These are phyloP conservation scores for Recurvomyces mirabilis DNA, from an alignment of 495 filamentous ascomycete species.

Conservation along the genomic window DNA sequence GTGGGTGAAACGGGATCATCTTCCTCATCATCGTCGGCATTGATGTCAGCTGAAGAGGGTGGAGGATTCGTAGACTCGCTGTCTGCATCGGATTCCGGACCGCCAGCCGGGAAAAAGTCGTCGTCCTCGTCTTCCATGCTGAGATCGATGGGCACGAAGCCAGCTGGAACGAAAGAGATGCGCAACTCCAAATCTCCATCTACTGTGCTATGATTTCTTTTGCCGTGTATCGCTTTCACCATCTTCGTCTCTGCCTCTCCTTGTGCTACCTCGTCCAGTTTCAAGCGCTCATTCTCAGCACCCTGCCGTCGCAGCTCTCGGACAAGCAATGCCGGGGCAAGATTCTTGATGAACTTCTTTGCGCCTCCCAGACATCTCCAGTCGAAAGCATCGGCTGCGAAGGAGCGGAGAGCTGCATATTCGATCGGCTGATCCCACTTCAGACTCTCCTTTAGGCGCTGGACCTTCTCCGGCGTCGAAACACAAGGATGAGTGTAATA, in stretches of 20 bases:
- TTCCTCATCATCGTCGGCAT: constrained; percentile 18
- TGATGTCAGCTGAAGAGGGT: not conserved
- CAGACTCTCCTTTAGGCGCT: constrained; percentile 43
- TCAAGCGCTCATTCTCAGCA: not conserved
- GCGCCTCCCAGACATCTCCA: constrained; percentile 73
- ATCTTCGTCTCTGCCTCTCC: constrained; percentile 39
- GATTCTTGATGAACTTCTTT: constrained; percentile 67
- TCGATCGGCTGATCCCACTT: constrained; percentile 58
- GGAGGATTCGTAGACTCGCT: constrained; percentile 16
- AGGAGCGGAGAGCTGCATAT: constrained; percentile 53
- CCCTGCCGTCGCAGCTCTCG: constrained; percentile 43
- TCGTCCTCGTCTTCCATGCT: constrained; percentile 38
- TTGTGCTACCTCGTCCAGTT: constrained; percentile 32
- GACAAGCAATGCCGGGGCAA: constrained; percentile 68
- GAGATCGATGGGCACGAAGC: constrained; percentile 68
- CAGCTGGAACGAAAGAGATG: constrained; percentile 60
- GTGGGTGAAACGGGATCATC: constrained; percentile 24
- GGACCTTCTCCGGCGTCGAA: constrained; percentile 50
- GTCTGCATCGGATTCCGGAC: constrained; percentile 30
- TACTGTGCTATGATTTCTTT: constrained; percentile 56
- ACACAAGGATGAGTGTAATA: constrained; percentile 82
- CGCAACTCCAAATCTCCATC: constrained; percentile 68
- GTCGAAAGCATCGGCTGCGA: constrained; percentile 69
- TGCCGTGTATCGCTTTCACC: constrained; percentile 51
- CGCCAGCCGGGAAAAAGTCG: constrained; percentile 26